phyloP scores from a whole-genome alignment of 768 basidiomycete genomes.

The Phylloporus arenicola region DNA sequence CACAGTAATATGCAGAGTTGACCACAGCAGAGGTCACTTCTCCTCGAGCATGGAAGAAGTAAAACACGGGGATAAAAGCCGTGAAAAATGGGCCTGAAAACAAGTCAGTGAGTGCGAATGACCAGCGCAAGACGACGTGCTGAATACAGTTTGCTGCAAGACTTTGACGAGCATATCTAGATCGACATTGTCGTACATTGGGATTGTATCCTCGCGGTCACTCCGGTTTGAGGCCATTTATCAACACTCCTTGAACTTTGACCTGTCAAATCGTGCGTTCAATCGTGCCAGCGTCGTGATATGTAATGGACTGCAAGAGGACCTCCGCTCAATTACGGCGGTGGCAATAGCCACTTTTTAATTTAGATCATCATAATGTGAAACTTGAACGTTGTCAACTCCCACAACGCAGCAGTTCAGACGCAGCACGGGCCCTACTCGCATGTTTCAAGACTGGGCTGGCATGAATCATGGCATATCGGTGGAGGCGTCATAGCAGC shows the following conservation, averaged over 20 bases:
- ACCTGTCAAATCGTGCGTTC: background rate
- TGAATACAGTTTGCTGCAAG: slow-evolving; percentile 71
- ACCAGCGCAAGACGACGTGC: slow-evolving; percentile 38
- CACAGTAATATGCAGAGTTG: slow-evolving; percentile 49
- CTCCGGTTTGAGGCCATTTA: background rate
- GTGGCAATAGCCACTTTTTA: no score
- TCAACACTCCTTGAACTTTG: background rate
- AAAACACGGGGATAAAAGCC: slow-evolving; percentile 73
- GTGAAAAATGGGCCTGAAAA: slow-evolving; percentile 77
- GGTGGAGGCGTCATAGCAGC: no score
- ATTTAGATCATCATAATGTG: no score
- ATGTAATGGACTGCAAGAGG: no score
- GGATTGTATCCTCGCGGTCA: slow-evolving; percentile 11
- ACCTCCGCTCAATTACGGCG: no score
- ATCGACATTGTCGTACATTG: slow-evolving; percentile 67
- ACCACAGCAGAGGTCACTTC: slow-evolving; percentile 49
- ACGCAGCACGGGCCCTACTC: no score
- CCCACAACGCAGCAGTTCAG: no score
- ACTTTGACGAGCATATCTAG: slow-evolving; percentile 78
- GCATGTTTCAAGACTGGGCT: no score
- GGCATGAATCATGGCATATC: no score
- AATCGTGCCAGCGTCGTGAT: background rate
- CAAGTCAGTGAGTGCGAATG: slow-evolving; percentile 3
- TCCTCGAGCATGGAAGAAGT: slow-evolving; percentile 61
- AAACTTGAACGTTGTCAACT: no score